Evolutionary conservation across 345 rosid genomes (phyloP), one percentile per base, ranked within the genome.

Genomic region (Syzygium oleosum): DNA sequence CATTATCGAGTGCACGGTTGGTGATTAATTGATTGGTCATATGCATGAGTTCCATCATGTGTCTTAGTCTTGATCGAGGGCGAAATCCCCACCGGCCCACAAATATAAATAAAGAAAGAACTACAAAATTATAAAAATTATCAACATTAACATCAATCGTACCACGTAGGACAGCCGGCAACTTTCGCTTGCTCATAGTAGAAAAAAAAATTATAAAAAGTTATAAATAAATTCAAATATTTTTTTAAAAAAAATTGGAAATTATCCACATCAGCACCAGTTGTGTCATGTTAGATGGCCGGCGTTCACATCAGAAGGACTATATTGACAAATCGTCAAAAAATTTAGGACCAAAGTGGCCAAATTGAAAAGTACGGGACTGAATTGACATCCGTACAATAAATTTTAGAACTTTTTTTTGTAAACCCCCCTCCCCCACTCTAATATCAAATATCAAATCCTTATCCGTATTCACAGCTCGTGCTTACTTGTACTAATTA

Each of bases 141-240:
- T n/a, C 14, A 4, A 61, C 6, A 8, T 61, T 17, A 6, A 16
- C 9, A n/a, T n/a, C 73, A 14, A n/a, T 61, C 0, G 1, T n/a
- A n/a, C 3, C 8, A 3, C 34, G 4, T 61, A 2, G 2, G 1
- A 61, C 0, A 0, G 0, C 4, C 0, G 0, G 0, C 7, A 0
- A 61, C 38, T 6, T 2, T 61, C n/a, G 0, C 3, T 15, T 7
- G 7, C 38, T n/a, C 73, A 61, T 12, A 13, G 0, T 61, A 16
- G 0, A 6, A 7, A 31, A 65, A 65, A 29, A 29, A 29, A 15
- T 1, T 7, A 15, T 14, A 9, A 7, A 15, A 17, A 54, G 4
- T 54, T 54, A 3, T 4, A 7, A 63, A 65, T 15, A 29, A 65
- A 9, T 8, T 65, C 21, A 31, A 68, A 31, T 34, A 0, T 0